These are phyloP conservation scores for Neurospora cerealis DNA, from an alignment of 495 filamentous ascomycete genomes.

Conservation along the genomic window DNA sequence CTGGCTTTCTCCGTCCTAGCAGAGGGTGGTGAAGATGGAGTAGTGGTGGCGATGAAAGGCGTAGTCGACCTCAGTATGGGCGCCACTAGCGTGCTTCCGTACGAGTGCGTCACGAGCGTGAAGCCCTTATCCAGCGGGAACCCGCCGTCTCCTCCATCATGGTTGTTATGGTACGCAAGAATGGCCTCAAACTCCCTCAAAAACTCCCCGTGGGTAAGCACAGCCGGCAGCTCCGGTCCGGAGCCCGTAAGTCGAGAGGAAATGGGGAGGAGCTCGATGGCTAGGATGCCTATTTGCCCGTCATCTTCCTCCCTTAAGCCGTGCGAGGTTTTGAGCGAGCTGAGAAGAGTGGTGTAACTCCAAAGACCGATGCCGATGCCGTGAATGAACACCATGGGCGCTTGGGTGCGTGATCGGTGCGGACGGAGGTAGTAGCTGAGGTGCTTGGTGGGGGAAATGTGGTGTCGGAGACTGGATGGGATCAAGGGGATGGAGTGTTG, in stretches of 20 bases:
- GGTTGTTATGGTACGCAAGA: conserved; percentile 34
- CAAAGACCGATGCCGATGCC: conserved; percentile 62
- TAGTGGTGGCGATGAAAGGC: background rate
- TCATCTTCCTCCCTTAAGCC: conserved; percentile 7
- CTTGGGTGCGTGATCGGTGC: conserved; percentile 42
- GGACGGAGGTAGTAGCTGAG: conserved; percentile 56
- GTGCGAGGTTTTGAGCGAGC: conserved; percentile 32
- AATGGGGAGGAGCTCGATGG: conserved; percentile 54
- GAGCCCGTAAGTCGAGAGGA: conserved; percentile 46
- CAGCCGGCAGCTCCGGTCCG: conserved; percentile 9
- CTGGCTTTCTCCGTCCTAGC: background rate
- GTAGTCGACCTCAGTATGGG: conserved; percentile 43
- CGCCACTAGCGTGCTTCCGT: conserved; percentile 52
- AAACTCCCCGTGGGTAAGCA: conserved; percentile 37
- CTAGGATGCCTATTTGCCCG: conserved; percentile 51
- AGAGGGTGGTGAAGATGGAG: background rate
- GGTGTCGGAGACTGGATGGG: conserved; percentile 1
- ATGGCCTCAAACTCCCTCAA: conserved; percentile 42
- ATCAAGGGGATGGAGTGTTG: conserved; percentile 29
- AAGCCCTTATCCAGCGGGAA: conserved; percentile 28
- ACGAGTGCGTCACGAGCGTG: conserved; percentile 51
- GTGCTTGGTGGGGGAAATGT: conserved; percentile 35
- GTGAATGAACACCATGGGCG: conserved; percentile 57
- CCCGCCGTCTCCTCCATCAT: background rate
- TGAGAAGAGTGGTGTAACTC: conserved; percentile 49